Evolutionary conservation across 331 rosid species (phyloP), one percentile per base, ranked within the genome.

Genomic region (Quercus lobata): DNA sequence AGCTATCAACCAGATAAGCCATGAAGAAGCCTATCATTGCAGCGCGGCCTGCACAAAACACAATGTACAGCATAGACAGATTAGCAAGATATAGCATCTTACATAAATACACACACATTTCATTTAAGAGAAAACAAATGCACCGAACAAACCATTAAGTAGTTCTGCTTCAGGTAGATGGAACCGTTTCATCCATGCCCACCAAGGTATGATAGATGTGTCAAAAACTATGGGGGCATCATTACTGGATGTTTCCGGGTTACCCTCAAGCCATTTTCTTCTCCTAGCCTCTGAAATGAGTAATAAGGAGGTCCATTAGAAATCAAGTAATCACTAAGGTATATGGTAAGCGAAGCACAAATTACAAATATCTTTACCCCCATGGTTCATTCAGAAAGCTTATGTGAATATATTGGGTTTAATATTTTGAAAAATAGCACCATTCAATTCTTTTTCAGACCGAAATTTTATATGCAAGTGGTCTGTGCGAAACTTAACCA

Each of bases 91-190:
- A 53, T 32, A 81, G 57, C 29, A n/a, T 25, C 16, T 41, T 41
- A 8, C 11, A 41, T 9, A 8, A 0, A 41, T 0, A 41, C 3
- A 8, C 46, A 41, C 46, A 41, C 46, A 41, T 41, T 41, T 41
- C 52, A 34, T 7, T 68, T 8, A 17, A 18, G 52, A n/a, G 17
- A 27, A n/a, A 53, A 62, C 57, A 57, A 77, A 81, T 78, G 57
- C 19, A 34, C 3, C 9, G 75, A 80, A 84, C 91, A 73, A 69
- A 96, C 99, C 99, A 82, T 96, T 96, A n/a, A 96, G 98, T 62
- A 88, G 87, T 78, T 96, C 99, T 32, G 99, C 99, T 84, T 96
- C 99, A 56, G 99, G 99, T 80, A 96, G 92, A 84, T 96, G 99
- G 89, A 90, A 96, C 79, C 98, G 88, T 87, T 93, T 96, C 6